Evolutionary conservation across 2,329 filamentous ascomycete species (phyloP), one percentile per base, ranked within the genome.

Genomic region (Fusarium algeriense): DNA sequence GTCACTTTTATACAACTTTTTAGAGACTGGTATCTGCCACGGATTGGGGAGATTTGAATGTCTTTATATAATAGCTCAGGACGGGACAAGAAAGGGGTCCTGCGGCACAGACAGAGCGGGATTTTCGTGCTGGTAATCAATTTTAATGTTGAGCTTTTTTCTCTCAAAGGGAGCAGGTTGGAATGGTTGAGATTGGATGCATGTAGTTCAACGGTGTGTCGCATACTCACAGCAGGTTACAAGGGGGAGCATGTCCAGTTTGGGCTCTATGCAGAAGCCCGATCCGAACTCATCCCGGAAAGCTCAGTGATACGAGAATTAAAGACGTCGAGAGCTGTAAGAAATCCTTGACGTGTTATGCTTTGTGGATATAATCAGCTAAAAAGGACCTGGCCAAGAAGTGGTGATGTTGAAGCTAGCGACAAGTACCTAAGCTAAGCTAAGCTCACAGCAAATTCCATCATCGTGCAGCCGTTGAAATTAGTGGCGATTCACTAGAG

Each of bases 381-480:
- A 35, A 20, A 41, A 37, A 35, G 41, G 19, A 30, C 37, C 11
- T 32, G 11, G 48, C 48, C 30, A 30, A 53, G 46, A 60, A n/a
- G 23, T 40, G 32, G 38, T 35, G n/a, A 49, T 43, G 19, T 57
- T 23, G 35, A 53, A 63, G 58, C 20, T 28, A 28, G 19, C 17
- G 30, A 23, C 30, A 30, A 30, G 30, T 40, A 40, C 32, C 20
- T 52, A 7, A 38, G 32, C 48, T 38, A 52, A 50, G 32, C 58
- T 59, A 64, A 48, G 41, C 41, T 52, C n/a, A 41, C 45, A 54
- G 32, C 20, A 59, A 30, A 70, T 66, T 72, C 69, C 69, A 71
- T 71, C 69, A 72, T 71, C 15, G 56, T 71, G 69, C 69, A 71
- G 69, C 69, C 69, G 69, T 72, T 72, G 65, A 73, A 70, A 72